Percentiles rank a stretch among this genome's conserved stretches.
Evolutionary conservation across 1,284 basidiomycete species (phyloP).

Genomic region (Ustilago sp.): DNA sequence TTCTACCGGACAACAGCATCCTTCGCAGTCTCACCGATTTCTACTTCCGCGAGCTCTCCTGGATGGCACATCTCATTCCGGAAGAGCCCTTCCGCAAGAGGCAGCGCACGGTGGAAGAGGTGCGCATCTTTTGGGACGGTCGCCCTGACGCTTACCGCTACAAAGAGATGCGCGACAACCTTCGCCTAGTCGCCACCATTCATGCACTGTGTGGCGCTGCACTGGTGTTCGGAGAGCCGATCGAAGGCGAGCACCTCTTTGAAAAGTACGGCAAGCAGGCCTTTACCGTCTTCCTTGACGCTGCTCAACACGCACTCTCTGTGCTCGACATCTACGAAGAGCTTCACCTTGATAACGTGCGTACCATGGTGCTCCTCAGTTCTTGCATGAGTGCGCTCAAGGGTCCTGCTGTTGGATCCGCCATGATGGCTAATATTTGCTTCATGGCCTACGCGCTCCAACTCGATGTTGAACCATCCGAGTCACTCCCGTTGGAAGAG

Average conservation of each 20-base stretch:
- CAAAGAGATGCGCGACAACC: slow-evolving; percentile 40
- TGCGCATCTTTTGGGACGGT: slow-evolving; percentile 36
- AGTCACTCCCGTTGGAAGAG: slow-evolving; percentile 43
- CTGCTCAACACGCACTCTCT: slow-evolving; percentile 50
- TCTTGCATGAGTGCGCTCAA: slow-evolving; percentile 43
- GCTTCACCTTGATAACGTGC: slow-evolving; percentile 55
- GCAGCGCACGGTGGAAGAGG: slow-evolving; percentile 28
- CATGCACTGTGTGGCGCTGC: slow-evolving; percentile 43
- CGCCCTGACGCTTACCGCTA: slow-evolving; percentile 29
- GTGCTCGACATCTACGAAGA: slow-evolving; percentile 58
- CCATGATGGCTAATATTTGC: slow-evolving; percentile 45
- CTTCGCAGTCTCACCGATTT: slow-evolving; percentile 37
- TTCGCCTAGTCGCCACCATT: slow-evolving; percentile 44
- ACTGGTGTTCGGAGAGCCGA: slow-evolving; percentile 41
- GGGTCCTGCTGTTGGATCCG: slow-evolving; percentile 47
- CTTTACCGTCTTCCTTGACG: slow-evolving; percentile 51
- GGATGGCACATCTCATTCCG: slow-evolving; percentile 48
- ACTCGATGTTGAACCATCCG: slow-evolving; percentile 58
- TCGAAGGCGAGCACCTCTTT: slow-evolving; percentile 24
- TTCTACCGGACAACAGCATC: slow-evolving; percentile 39
- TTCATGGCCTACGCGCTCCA: slow-evolving; percentile 56
- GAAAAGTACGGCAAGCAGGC: slow-evolving; percentile 34
- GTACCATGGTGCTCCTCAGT: slow-evolving; percentile 41
- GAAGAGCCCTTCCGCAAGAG: slow-evolving; percentile 31
- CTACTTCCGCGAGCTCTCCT: slow-evolving; percentile 54